Evolutionary conservation across 805 yeast species (phyloP).

Genomic region (Myxozyma kluyveri): DNA sequence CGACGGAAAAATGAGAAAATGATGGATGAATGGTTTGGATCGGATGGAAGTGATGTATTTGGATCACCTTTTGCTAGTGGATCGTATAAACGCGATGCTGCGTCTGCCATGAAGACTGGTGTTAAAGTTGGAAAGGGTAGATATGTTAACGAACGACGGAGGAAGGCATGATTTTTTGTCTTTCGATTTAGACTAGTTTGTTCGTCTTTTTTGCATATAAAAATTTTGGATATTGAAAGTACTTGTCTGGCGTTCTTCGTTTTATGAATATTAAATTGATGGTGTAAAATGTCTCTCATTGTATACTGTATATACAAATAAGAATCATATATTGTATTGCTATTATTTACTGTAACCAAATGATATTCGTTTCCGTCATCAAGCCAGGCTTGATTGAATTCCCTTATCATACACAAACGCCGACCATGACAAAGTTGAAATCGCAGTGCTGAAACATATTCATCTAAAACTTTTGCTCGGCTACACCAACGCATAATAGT

Average conservation of each 20-base stretch:
- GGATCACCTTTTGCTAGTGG: constrained; percentile 81
- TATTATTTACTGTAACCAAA: too few relatives aligned
- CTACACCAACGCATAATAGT: neutral
- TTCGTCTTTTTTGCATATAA: too few relatives aligned
- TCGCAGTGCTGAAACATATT: neutral
- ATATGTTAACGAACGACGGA: constrained; percentile 54
- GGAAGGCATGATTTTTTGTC: constrained; percentile 5
- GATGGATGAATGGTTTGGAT: constrained; percentile 86
- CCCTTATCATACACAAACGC: too few relatives aligned
- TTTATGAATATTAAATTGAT: too few relatives aligned
- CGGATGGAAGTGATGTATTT: constrained; percentile 76
- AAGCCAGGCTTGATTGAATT: too few relatives aligned
- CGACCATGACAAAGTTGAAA: neutral
- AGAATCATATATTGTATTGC: too few relatives aligned
- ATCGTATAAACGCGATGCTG: constrained; percentile 49
- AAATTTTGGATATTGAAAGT: too few relatives aligned
- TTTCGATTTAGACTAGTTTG: neutral
- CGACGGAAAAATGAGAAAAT: constrained; percentile 81
- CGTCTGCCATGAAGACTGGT: constrained; percentile 45
- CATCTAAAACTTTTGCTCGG: constrained; percentile 14
- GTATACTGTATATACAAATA: too few relatives aligned
- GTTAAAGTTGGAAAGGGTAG: constrained; percentile 86
- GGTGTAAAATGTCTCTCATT: too few relatives aligned
- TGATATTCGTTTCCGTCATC: neutral
- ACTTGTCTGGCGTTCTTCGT: too few relatives aligned